Conservation (phyloP, 345 rosid species). For the Trapa bicornis region DNA sequence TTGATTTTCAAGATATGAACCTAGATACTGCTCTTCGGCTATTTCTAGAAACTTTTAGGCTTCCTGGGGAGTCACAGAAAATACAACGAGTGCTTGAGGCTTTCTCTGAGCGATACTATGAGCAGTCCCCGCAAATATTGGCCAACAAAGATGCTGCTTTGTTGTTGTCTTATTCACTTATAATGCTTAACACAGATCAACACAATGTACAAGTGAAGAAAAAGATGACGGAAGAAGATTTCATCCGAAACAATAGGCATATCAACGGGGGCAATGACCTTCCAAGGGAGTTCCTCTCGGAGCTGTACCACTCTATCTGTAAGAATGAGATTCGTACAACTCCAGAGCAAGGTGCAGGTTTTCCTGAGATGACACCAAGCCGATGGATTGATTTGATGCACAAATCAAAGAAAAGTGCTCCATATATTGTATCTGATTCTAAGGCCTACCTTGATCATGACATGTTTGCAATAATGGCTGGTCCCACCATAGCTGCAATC, state of each 20-base stretch:
- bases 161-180: constrained; percentile 80
- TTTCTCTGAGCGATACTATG: constrained; percentile 92
- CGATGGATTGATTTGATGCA: constrained; percentile 99
- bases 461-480: constrained; percentile 97
- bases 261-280: constrained; percentile 89
- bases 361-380: constrained; percentile 96
- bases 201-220: constrained; percentile 97
- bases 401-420: constrained; percentile 87
- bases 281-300: constrained; percentile 76
- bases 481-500: constrained; percentile 98
- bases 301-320: constrained; percentile 80
- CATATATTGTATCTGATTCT: constrained; percentile 66
- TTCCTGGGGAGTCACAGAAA: constrained; percentile 98
- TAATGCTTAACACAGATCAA: constrained; percentile 96
- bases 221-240: constrained; percentile 98
- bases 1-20: constrained; percentile 95
- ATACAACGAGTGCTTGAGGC: constrained; percentile 98
- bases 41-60: constrained; percentile 87
- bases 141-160: constrained; percentile 97
- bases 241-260: constrained; percentile 83
- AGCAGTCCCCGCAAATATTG: constrained; percentile 81
- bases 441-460: constrained; percentile 89
- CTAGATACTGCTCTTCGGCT: constrained; percentile 87
- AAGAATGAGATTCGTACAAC: constrained; percentile 95
- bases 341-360: constrained; percentile 90